Evolutionary conservation across 108 stramenopile genomes (phyloP).

Genomic region (Cylindrotheca fusiformis): DNA sequence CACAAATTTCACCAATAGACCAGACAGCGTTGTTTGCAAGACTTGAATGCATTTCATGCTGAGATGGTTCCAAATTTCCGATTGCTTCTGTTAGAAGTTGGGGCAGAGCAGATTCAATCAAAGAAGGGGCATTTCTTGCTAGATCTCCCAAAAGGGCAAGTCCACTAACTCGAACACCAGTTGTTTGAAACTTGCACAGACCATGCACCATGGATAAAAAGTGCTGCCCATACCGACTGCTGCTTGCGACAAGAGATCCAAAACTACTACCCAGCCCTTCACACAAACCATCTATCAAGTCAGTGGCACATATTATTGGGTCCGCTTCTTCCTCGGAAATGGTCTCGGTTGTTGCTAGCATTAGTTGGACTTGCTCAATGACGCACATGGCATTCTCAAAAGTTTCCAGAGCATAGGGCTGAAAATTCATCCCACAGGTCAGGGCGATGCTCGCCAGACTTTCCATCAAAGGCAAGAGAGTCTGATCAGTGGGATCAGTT

Average conservation of each 20-base stretch:
- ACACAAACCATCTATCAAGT: slow-evolving; percentile 86
- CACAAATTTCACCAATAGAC: slow-evolving; percentile 90
- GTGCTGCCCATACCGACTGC: slow-evolving; percentile 60
- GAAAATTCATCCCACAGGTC: slow-evolving; percentile 75
- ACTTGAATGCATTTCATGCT: slow-evolving; percentile 35
- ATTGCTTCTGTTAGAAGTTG: slow-evolving; percentile 63
- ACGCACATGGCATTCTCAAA: slow-evolving; percentile 80
- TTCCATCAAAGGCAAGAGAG: slow-evolving; percentile 86
- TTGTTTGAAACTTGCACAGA: slow-evolving; percentile 49
- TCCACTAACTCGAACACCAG: slow-evolving; percentile 87
- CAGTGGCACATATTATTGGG: slow-evolving; percentile 88
- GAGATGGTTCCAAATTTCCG: slow-evolving; percentile 52
- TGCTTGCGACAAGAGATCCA: slow-evolving; percentile 65
- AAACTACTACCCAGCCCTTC: slow-evolving; percentile 87
- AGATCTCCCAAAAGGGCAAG: slow-evolving; percentile 90
- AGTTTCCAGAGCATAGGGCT: slow-evolving; percentile 80
- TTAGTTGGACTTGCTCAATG: slow-evolving; percentile 70
- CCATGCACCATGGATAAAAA: slow-evolving; percentile 61
- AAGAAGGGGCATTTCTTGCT: slow-evolving; percentile 71
- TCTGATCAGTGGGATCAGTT: slow-evolving; percentile 76
- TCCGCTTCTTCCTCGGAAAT: slow-evolving; percentile 78
- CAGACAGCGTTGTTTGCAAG: slow-evolving; percentile 92
- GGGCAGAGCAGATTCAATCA: slow-evolving; percentile 71
- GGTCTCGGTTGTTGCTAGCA: slow-evolving; percentile 56
- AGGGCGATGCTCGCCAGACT: slow-evolving; percentile 75